Base-by-base conservation (phyloP, 1,139 yeast genomes). In the Yamadazyma buinensis region DNA sequence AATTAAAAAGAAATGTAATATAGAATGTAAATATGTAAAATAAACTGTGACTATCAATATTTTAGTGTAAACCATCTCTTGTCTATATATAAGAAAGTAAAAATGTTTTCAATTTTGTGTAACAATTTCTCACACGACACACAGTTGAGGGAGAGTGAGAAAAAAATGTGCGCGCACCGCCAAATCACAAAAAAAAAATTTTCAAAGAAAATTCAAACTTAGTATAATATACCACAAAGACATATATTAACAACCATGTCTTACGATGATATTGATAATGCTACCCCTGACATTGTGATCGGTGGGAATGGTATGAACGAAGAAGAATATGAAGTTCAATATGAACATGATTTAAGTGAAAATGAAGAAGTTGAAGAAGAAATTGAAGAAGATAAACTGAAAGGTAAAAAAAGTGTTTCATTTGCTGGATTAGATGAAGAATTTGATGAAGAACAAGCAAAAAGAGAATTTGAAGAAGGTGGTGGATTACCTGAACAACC, bases 401-500 rank as follows among this genome's bases (percentile, higher is more conserved):
- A 71, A 45, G 23, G 20, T 15, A 80, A 81, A 67, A 88, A 90
- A 64, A 70, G 82, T 21, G 97, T 90, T 31, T 78, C 95, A 5
- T 90, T 90, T 59, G 90, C 88, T 26, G 87, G 80, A 13, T 59
- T 82, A 31, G 90, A 81, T 39, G 76, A 74, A 41, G 85, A 76
- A 57, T 72, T 61, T 32, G 68, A 71, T 38, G 83, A 81, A 57
- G 79, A 71, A 50, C 70, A 64, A 19, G 82, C 87, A 51, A 75
- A 72, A 51, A 75, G 79, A 55, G 97, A 92, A 59, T 90, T 90
- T 49, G 95, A 85, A 71, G 97, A 88, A 65, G 97, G 97, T 55
- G 97, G 97, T 37, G 97, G 98, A 37, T 75, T 92, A 41, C 98
- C 98, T 37, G 96, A 85, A 57, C 98, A 92, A 64, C 95, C 97